Base-by-base conservation (phyloP, 225 moss, liverwort and hornwort species). In the Pleurozium schreberi region DNA sequence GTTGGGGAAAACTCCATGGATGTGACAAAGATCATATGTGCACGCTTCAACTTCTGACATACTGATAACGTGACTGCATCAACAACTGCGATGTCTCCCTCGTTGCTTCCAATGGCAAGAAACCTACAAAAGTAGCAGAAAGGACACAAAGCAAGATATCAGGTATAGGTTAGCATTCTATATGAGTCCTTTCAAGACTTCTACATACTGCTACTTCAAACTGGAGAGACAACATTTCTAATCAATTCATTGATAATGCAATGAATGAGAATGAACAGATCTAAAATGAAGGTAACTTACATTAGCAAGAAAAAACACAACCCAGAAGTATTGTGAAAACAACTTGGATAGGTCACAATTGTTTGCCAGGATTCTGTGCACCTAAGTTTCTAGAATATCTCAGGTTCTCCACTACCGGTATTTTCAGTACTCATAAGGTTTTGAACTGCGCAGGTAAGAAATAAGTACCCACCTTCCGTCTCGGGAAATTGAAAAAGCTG, bases 21-120 rank as follows among this genome's bases (percentile, higher is more conserved):
- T 53, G 98, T 98, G 65, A 98, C 97, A 89, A 98, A 98, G 75
- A 98, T 94, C 98, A 98, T 98, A 74, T 98, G 98, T 58, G 98
- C 98, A 91, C 91, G 79, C 90, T 91, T 95, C 90, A 98, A 88
- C 80, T 92, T 94, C 93, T 96, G 97, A 85, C 90, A 91, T 60
- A 94, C 90, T 78, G 88, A 95, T 86, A 98, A 75, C 80, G 79
- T 94, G 55, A 89, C 89, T 55, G 97, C 91, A 89, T 95, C 94
- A 60, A 98, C 76, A 86, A 98, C 90, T 83, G 93, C 92, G 42
- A 98, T 84, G 75, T 96, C 96, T 87, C 98, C 97, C 88, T 98
- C 98, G 19, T 90, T 91, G 87, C 96, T 95, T 82, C 98, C 98
- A 88, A 96, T 95, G 88, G 90, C 93, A 86, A 94, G 93, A 89